Evolutionary conservation across 2,329 filamentous ascomycete species (phyloP), one percentile per base, ranked within the genome.

Genomic region (Diaporthe batatas): DNA sequence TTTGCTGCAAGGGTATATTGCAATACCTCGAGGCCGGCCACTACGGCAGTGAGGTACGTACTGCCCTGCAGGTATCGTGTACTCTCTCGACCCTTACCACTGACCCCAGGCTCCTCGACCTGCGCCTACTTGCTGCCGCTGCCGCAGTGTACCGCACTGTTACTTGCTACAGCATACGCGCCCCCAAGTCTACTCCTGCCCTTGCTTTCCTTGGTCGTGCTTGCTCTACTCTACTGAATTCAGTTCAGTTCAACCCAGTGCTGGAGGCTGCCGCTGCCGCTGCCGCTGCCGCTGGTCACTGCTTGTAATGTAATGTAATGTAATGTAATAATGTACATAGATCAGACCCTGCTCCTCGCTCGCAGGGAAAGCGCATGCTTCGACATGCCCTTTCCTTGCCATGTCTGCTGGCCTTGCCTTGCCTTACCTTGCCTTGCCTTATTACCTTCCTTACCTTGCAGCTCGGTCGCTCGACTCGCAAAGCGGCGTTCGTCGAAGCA

Each of bases 1-100:
- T 68, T 57, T 53, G 32, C 53, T 70, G 55, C 68, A 70, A 70
- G 68, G 68, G 68, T 62, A 12, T 62, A 70, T 53, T 70, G 55
- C 68, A 49, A 70, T 70, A 70, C 62, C 44, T 32, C 39, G 44
- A 36, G 62, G 32, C 6, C n/a, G 29, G 18, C 29, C 21, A 16
- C 44, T 21, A 34, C 36, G 57, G 36, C 18, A 62, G 57, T 16
- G 29, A 32, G 29, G 44, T 53, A 65, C 62, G 54, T 36, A 57
- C 54, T 23, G 10, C 29, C 18, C 32, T 51, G 47, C 36, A 62
- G 39, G 57, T 62, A 47, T 47, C 34, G 7, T 49, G 10, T 21
- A 44, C n/a, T 1, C 21, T 32, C 51, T 29, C 57, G 44, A 47
- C 44, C 44, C 44, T 47, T 18, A 47, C 44, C 36, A 59, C 57